Base-by-base conservation (phyloP, 495 filamentous ascomycete species). In the Aspergillus indologenus region DNA sequence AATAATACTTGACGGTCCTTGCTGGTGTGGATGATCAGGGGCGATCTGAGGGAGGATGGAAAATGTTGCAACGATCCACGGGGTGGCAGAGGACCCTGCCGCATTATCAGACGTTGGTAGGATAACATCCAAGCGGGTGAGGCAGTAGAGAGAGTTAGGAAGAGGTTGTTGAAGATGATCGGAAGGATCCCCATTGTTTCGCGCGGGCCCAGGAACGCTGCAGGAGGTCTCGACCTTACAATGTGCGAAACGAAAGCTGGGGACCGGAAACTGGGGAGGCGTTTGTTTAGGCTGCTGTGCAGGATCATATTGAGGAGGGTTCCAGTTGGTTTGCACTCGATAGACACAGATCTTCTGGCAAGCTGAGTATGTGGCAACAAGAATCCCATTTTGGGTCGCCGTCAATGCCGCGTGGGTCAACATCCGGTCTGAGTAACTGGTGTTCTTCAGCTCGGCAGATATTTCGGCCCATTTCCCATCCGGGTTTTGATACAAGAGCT, bases 351-450 rank as follows among this genome's bases (percentile, higher is more conserved):
- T 79, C 68, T 89, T 86, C 56, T 83, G 86, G 14, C 84, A 85
- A 12, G 78, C 76, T 5, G 86, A 90, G 24, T 85, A 84, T 43
- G 87, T 83, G 1, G 83, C 84, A 49, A 92, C 74, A 20, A 90
- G 65, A 24, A 90, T 80, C 56, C 81, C 81, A 65, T 85, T 80
- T 71, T 80, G 87, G 45, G 92, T 90, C 12, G 86, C 83, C 58
- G 87, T 87, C 56, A 94, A 76, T 15, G 91, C 81, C 3, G 91
- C 90, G 73, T 96, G 91, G 4, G 90, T 91, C 34, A 95, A 78
- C 17, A 89, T 63, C 50, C 90, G 84, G 51, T 88, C 83, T 12
- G 85, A 86, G 12, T 84, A 83, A 12, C 81, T 79, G 26, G 88
- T 79, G 61, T 81, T 87, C 61, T 92, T 90, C 34, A 94, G 65